phyloP scores from a whole-genome alignment of 108 stramenopile species.

The Cyclotella cryptica region DNA sequence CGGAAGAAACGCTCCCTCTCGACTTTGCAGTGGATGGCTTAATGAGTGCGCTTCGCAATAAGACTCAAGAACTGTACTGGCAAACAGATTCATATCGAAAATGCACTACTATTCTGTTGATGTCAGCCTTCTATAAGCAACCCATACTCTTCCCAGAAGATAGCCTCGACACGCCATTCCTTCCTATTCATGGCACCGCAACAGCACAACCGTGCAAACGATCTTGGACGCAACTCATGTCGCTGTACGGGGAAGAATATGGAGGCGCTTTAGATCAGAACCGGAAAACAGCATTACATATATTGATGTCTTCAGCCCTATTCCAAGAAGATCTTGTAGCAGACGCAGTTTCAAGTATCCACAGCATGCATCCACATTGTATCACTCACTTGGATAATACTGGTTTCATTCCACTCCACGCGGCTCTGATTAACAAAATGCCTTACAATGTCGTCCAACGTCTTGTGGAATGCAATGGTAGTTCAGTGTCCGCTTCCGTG shows the following conservation, averaged over 20 bases:
- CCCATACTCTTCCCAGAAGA: neutral
- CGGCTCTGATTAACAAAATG: constrained; percentile 15
- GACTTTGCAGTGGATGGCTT: constrained; percentile 33
- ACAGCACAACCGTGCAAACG: constrained; percentile 18
- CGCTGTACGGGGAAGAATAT: constrained; percentile 1
- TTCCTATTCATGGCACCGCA: constrained; percentile 28
- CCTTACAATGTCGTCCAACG: neutral
- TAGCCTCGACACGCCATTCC: neutral
- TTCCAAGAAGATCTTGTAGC: neutral
- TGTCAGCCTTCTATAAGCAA: constrained; percentile 21
- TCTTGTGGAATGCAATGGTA: constrained; percentile 9
- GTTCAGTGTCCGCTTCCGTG: constrained; percentile 9
- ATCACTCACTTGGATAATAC: constrained; percentile 13
- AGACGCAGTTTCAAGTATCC: constrained; percentile 3
- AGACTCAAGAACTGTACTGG: neutral
- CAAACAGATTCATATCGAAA: constrained; percentile 3
- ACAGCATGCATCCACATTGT: neutral
- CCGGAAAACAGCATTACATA: constrained; percentile 9
- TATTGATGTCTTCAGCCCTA: neutral
- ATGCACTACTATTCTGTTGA: constrained; percentile 20
- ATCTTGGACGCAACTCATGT: constrained; percentile 17
- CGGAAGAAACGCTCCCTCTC: constrained; percentile 32
- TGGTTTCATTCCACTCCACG: constrained; percentile 34
- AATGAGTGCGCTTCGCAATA: neutral
- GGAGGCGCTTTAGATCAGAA: neutral